phyloP scores from a whole-genome alignment of 1,139 yeast species.

The Sugiyamaella xylanicola region DNA sequence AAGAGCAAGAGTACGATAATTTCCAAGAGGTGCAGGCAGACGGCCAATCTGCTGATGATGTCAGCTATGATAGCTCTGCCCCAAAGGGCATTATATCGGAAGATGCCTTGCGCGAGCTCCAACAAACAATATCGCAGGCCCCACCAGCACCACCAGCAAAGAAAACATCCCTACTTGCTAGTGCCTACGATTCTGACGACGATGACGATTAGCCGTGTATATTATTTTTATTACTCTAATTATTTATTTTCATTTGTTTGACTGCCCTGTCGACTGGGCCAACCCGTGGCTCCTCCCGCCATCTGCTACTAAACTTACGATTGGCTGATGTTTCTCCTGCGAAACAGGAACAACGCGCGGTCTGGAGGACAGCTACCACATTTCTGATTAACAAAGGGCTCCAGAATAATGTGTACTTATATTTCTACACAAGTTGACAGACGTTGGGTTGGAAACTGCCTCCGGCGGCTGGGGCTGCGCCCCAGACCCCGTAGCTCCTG shows the following conservation, averaged over 20 bases:
- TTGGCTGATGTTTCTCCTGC: no score
- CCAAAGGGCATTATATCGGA: conserved; percentile 1
- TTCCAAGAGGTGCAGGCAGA: not conserved
- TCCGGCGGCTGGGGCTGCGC: not conserved
- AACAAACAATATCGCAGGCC: not conserved
- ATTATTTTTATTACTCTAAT: not conserved
- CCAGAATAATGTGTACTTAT: not conserved
- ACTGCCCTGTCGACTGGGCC: no score
- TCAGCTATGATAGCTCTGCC: not conserved
- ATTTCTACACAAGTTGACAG: no score
- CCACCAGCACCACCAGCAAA: not conserved
- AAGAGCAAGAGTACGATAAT: not conserved
- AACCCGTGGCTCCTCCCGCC: no score
- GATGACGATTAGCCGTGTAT: not conserved
- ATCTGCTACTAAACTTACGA: no score
- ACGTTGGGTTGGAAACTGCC: not conserved
- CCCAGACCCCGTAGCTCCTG: conserved; percentile 1
- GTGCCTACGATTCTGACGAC: conserved; percentile 10
- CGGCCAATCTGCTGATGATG: not conserved
- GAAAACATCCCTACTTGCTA: conserved; percentile 5
- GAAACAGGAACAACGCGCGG: no score
- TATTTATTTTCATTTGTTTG: conserved; percentile 1
- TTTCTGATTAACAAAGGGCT: no score
- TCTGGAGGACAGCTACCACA: no score
- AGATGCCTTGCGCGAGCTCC: conserved; percentile 11